Percentiles rank a stretch among this genome's conserved stretches.
Evolutionary conservation across 129 eudicot species (phyloP).

Genomic region (Dittrichia graveolens): DNA sequence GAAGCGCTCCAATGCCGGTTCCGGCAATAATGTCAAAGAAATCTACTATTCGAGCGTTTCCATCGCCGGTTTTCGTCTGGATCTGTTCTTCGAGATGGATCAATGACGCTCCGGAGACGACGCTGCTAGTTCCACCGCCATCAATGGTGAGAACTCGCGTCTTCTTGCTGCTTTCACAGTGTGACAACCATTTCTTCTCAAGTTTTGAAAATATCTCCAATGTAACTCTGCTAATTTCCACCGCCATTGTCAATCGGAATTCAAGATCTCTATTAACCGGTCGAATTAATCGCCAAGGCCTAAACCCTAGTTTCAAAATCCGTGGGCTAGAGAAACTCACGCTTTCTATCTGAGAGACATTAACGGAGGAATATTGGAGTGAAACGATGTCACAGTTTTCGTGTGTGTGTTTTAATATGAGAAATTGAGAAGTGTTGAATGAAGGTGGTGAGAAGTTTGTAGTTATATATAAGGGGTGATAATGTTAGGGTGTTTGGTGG

Average conservation of each 20-base stretch:
- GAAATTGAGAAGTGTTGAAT: slow-evolving; percentile 17
- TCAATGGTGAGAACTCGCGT: slow-evolving; percentile 77
- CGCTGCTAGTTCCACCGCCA: slow-evolving; percentile 77
- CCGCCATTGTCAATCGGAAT: slow-evolving; percentile 15
- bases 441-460: slow-evolving; percentile 41
- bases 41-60: slow-evolving; percentile 61
- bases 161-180: slow-evolving; percentile 59
- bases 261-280: background rate
- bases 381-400: slow-evolving; percentile 31
- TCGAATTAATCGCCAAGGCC: background rate
- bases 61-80: slow-evolving; percentile 71
- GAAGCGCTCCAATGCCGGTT: slow-evolving; percentile 76
- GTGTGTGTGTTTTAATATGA: slow-evolving; percentile 16
- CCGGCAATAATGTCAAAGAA: slow-evolving; percentile 81
- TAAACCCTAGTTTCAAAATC: background rate
- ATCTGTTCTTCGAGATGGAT: slow-evolving; percentile 78
- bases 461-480: slow-evolving; percentile 35
- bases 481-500: slow-evolving; percentile 38
- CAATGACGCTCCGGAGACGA: slow-evolving; percentile 59
- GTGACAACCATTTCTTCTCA: slow-evolving; percentile 87
- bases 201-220: slow-evolving; percentile 91
- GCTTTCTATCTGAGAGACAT: slow-evolving; percentile 39
- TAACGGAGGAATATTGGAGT: slow-evolving; percentile 36
- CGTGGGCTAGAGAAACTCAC: slow-evolving; percentile 33
- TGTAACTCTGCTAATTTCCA: slow-evolving; percentile 68